Conservation (phyloP, 73 alveolate genomes). For the Paramecium primaurelia region DNA sequence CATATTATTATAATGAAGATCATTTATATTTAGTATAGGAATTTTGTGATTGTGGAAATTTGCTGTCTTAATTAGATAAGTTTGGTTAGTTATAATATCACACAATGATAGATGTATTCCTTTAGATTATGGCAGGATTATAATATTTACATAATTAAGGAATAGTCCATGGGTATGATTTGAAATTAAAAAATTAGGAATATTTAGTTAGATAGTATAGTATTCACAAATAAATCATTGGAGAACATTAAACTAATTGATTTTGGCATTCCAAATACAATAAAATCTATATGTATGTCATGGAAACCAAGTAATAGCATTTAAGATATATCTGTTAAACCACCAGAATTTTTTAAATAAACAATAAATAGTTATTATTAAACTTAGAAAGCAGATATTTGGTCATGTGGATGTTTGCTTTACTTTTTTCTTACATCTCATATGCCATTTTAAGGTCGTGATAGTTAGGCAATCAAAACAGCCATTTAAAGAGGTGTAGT, state of each 20-base stretch:
- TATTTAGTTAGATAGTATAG: not conserved
- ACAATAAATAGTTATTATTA: no score
- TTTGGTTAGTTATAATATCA: not conserved
- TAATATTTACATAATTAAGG: not conserved
- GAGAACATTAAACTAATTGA: not conserved
- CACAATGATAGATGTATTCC: not conserved
- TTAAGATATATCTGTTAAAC: not conserved
- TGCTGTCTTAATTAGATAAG: not conserved
- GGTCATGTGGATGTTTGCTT: constrained; percentile 44
- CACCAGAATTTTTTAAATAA: not conserved
- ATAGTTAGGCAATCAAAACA: not conserved
- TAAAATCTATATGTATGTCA: not conserved
- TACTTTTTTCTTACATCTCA: constrained; percentile 12
- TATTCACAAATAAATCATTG: not conserved
- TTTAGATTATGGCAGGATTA: constrained; percentile 15
- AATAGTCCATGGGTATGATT: constrained; percentile 2
- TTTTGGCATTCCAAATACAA: not conserved
- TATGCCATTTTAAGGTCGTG: constrained; percentile 26
- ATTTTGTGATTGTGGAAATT: constrained; percentile 8
- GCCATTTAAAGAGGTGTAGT: constrained; percentile 20
- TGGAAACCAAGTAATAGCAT: not conserved
- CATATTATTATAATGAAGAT: not conserved
- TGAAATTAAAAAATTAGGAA: not conserved
- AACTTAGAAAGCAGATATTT: not conserved
- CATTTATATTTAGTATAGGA: not conserved